Conservation (phyloP, 2,329 filamentous ascomycete species). For the Hawksworthiomyces lignivorus region DNA sequence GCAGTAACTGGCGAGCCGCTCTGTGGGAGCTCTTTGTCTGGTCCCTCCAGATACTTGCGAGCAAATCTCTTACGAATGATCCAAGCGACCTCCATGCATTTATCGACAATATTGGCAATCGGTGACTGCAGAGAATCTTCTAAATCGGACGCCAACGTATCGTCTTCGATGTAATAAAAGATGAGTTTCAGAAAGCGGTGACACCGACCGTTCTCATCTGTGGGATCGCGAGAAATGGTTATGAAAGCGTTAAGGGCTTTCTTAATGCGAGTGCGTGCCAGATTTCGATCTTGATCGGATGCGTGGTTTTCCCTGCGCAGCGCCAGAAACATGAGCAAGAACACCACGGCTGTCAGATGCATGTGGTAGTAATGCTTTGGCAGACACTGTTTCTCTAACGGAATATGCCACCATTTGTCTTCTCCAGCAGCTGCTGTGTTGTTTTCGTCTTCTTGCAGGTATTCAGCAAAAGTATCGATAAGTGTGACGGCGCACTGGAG, state of each 20-base stretch:
- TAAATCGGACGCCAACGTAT: not conserved
- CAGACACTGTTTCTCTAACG: not conserved
- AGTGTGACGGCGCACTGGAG: not conserved
- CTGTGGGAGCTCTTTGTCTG: not conserved
- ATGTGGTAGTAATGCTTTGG: constrained; percentile 3
- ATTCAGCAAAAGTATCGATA: not conserved
- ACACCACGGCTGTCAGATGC: not conserved
- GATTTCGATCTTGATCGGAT: not conserved
- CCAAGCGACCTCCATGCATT: constrained; percentile 4
- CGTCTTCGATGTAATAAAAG: not conserved
- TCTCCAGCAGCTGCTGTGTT: too few relatives aligned
- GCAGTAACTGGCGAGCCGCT: not conserved
- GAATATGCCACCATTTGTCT: not conserved
- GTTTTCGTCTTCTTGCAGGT: too few relatives aligned
- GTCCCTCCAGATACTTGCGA: constrained; percentile 1
- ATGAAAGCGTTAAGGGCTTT: not conserved
- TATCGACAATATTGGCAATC: constrained; percentile 1
- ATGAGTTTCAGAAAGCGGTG: not conserved
- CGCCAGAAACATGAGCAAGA: constrained; percentile 1
- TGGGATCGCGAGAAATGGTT: not conserved
- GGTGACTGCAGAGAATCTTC: not conserved
- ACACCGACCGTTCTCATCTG: constrained; percentile 1
- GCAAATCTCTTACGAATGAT: not conserved
- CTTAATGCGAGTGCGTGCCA: not conserved
- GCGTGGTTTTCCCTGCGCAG: not conserved